Base-by-base conservation (phyloP, 345 rosid species). In the Acer campestre region DNA sequence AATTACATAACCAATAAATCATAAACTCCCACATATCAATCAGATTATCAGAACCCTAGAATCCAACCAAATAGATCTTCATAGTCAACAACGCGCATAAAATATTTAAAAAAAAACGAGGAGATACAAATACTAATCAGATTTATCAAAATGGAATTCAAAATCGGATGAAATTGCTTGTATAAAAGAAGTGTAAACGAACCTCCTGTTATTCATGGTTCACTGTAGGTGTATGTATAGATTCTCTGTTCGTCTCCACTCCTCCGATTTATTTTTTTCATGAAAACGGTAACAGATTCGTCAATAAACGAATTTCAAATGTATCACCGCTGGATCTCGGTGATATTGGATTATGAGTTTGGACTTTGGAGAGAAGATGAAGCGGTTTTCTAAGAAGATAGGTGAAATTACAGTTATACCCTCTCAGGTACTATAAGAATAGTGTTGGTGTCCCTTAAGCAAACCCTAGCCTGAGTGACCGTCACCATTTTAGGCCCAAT, bases 141-240 rank as follows among this genome's bases (percentile, higher is more conserved):
- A 74, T 29, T 64, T 17, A 31, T 29, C n/a, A 51, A 20, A 49
- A 51, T 25, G 59, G 17, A 59, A 59, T 23, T 40, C 25, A 6
- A 73, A 40, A 25, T 23, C 49, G 56, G 1, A 2, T 4, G 56
- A 13, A 58, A 42, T 7, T 71, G 65, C 18, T 49, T 18, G n/a
- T 29, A 70, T 17, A 31, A 42, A 72, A 38, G 14, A 59, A n/a
- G 20, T n/a, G 67, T 42, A 42, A 42, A 75, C 22, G 29, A 31
- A 75, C 78, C 78, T 75, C 35, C 71, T 65, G 63, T 65, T 49
- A 65, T 71, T 75, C 78, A 65, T 75, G 62, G 31, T 49, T 51
- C 20, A 13, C 16, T 4, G 23, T 1, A 23, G 25, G 20, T 6
- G 1, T 40, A 40, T 29, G 6, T 58, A 29, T 58, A 31, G 71